Percentiles rank a stretch among this genome's conserved stretches.
These are phyloP conservation scores for Diplocarpon mali DNA, from an alignment of 2,329 filamentous ascomycete species.

Conservation along the genomic window DNA sequence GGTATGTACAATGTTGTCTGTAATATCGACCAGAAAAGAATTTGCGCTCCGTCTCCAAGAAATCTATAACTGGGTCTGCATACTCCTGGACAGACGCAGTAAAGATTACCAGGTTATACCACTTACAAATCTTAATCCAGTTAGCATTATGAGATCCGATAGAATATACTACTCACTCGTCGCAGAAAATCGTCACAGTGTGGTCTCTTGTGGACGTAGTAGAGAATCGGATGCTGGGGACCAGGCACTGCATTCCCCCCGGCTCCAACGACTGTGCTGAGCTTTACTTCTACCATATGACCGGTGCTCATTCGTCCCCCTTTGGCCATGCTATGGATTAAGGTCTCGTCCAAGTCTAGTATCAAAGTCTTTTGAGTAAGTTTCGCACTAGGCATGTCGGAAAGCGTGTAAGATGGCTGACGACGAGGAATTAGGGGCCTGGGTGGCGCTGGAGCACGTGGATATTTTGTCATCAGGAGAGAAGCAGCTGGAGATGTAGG, in stretches of 20 bases:
- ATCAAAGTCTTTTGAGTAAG: slow-evolving; percentile 84
- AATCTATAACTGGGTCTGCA: slow-evolving; percentile 96
- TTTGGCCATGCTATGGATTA: slow-evolving; percentile 97
- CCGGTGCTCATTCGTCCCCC: slow-evolving; percentile 91
- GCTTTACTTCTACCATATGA: slow-evolving; percentile 96
- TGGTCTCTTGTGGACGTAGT: slow-evolving; percentile 97
- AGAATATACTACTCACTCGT: slow-evolving; percentile 41
- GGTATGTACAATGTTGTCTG: slow-evolving; percentile 90
- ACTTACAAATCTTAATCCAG: slow-evolving; percentile 67
- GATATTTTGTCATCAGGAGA: slow-evolving; percentile 71
- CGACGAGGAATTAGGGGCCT: slow-evolving; percentile 80
- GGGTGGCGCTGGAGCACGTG: slow-evolving; percentile 78
- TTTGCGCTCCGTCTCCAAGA: slow-evolving; percentile 92
- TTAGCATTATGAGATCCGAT: slow-evolving; percentile 16
- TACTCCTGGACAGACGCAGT: slow-evolving; percentile 98
- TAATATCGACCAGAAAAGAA: slow-evolving; percentile 93
- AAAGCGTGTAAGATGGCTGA: slow-evolving; percentile 70
- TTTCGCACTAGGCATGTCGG: slow-evolving; percentile 36
- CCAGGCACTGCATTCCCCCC: slow-evolving; percentile 57
- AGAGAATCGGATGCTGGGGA: slow-evolving; percentile 90
- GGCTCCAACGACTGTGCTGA: slow-evolving; percentile 60
- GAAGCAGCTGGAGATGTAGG: slow-evolving; percentile 70
- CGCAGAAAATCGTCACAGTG: slow-evolving; percentile 94
- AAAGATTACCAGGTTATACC: slow-evolving; percentile 96
- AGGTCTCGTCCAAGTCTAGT: slow-evolving; percentile 88